Evolutionary conservation across 805 yeast genomes (phyloP), one percentile per base, ranked within the genome.

Genomic region (Saccharomyces jurei): DNA sequence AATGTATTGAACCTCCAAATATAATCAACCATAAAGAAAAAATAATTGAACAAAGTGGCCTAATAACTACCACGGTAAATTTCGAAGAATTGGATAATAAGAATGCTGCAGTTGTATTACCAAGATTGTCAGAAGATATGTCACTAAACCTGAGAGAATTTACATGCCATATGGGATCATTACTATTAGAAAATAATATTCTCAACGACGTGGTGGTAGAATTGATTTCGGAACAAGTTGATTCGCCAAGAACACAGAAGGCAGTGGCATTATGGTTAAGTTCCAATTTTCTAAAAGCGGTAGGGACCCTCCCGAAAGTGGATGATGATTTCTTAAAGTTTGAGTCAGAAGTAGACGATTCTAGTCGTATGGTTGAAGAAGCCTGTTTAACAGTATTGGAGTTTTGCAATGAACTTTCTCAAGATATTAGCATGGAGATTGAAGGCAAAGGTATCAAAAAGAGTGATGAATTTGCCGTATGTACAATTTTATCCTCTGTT

Each of bases 331-430:
- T 31, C 9, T 54, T 60, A 1, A 57, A 55, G 4, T 55, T 57
- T 21, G 59, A 51, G 28, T 56, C 56, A 13, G 41, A 47, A 1
- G 49, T 28, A n/a, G 50, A 50, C 2, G 22, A 46, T 17, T 14
- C 26, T 2, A 17, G 31, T 14, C 10, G 21, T 2, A 14, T 10
- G 8, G 53, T 50, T 11, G 53, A 57, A 8, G 69, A 65, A 22
- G 60, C 66, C 8, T 62, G 69, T 2, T 73, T 66, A 50, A 55
- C 58, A 1, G 49, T 74, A 1, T 53, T 77, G 21, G 78, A 75
- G 31, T 65, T 60, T 50, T 74, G 84, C 0, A 78, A 75, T 54
- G 74, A 71, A 1, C 52, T 81, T 2, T 63, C 80, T 3, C 77
- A 75, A 41, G 68, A 69, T 3, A 53, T 70, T 1, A 61, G 75